Evolutionary conservation across 108 stramenopile genomes (phyloP).

Genomic region (Stephanodiscus triporus): DNA sequence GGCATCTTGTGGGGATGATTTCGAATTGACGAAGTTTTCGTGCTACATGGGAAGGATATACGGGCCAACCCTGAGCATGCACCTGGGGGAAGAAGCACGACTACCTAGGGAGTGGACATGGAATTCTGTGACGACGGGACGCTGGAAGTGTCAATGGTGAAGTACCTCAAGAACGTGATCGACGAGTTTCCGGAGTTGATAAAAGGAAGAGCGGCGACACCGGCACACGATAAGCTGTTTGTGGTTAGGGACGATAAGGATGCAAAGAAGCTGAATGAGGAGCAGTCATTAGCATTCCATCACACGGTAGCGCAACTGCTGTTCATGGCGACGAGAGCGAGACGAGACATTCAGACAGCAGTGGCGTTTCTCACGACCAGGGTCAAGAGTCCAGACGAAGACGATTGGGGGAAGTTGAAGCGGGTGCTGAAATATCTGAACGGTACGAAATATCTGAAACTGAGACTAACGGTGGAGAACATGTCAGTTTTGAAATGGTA

Average conservation of each 20-base stretch:
- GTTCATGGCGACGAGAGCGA: constrained; percentile 36
- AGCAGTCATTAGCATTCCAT: constrained; percentile 36
- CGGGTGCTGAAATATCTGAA: no score
- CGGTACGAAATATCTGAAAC: neutral
- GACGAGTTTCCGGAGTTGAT: no score
- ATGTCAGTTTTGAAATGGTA: constrained; percentile 25
- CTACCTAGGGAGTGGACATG: constrained; percentile 53
- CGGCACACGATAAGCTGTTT: constrained; percentile 15
- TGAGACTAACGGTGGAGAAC: neutral
- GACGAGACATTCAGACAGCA: constrained; percentile 46
- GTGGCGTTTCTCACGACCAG: constrained; percentile 44
- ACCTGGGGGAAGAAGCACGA: constrained; percentile 38
- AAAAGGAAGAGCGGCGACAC: constrained; percentile 3
- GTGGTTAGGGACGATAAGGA: neutral
- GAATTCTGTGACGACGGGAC: constrained; percentile 20
- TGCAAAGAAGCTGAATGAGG: constrained; percentile 2
- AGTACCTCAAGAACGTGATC: neutral
- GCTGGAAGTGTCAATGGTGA: constrained; percentile 8
- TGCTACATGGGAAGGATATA: constrained; percentile 10
- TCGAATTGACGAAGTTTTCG: neutral
- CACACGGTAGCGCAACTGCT: constrained; percentile 41
- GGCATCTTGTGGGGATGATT: neutral
- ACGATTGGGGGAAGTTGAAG: neutral
- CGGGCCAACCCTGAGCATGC: constrained; percentile 7
- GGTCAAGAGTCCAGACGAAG: constrained; percentile 40